Evolutionary conservation across 306 rosid species (phyloP).

Genomic region (Trifolium repens): DNA sequence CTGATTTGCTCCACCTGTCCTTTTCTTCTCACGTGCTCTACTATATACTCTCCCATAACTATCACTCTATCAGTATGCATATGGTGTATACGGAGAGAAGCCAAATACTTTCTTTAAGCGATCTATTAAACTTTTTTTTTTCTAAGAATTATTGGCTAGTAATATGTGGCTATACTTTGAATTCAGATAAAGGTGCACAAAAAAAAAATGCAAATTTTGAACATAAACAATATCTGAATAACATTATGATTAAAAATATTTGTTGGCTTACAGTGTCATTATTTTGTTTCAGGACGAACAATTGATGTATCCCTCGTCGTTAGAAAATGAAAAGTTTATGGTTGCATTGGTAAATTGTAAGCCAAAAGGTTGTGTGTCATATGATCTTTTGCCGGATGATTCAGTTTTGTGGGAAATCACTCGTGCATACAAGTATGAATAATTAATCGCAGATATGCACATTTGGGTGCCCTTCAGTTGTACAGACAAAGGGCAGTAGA

Average conservation of each 20-base stretch:
- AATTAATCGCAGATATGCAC: conserved; percentile 24
- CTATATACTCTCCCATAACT: no score
- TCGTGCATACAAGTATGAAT: conserved; percentile 73
- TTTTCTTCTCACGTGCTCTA: no score
- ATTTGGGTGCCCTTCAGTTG: no score
- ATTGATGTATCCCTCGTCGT: conserved; percentile 75
- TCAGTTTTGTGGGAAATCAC: conserved; percentile 82
- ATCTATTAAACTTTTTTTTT: no score
- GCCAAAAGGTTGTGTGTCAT: conserved; percentile 32
- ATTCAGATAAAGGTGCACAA: no score
- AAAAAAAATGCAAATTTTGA: no score
- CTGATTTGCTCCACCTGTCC: no score
- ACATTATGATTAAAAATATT: not conserved
- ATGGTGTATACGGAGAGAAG: not conserved
- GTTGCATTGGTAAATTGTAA: conserved; percentile 78
- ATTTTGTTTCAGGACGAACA: conserved; percentile 78
- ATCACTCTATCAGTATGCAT: no score
- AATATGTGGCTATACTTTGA: no score
- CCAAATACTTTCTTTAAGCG: no score
- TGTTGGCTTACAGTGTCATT: not conserved
- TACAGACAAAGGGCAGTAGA: not conserved
- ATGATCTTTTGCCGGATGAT: conserved; percentile 50
- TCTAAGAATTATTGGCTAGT: no score
- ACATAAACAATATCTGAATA: not conserved
- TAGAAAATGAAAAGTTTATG: conserved; percentile 75